These are phyloP conservation scores for Nemania sp. DNA, from an alignment of 2,329 filamentous ascomycete genomes.

Conservation along the genomic window DNA sequence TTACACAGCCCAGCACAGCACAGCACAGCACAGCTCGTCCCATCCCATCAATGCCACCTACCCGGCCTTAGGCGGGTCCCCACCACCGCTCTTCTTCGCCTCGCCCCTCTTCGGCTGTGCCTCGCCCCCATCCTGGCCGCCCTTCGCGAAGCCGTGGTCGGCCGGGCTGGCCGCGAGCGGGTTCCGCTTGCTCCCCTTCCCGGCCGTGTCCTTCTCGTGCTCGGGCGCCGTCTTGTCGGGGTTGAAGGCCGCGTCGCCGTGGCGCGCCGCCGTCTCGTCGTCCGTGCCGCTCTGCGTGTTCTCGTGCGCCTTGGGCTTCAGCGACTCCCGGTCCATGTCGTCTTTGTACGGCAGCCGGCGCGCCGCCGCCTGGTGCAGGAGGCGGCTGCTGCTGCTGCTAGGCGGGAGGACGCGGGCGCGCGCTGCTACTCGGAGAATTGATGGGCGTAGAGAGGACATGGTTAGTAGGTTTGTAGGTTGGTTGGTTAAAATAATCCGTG, in stretches of 20 bases:
- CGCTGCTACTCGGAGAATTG: slow-evolving; percentile 8
- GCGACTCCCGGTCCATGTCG: slow-evolving; percentile 60
- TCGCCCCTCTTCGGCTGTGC: slow-evolving; percentile 43
- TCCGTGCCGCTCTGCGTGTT: slow-evolving; percentile 71
- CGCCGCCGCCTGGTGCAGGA: slow-evolving; percentile 42
- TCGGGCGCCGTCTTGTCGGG: slow-evolving; percentile 70
- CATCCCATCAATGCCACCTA: slow-evolving; percentile 35
- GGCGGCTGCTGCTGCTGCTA: slow-evolving; percentile 25
- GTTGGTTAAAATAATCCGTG: too few species aligned
- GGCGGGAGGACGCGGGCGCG: slow-evolving; percentile 10
- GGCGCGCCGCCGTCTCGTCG: slow-evolving; percentile 59
- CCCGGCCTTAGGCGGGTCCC: slow-evolving; percentile 38
- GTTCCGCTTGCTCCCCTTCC: slow-evolving; percentile 36
- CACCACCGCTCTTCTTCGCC: slow-evolving; percentile 38
- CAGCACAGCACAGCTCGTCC: not conserved
- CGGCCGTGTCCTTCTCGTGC: slow-evolving; percentile 52
- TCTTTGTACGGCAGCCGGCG: slow-evolving; percentile 52
- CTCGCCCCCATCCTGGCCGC: slow-evolving; percentile 26
- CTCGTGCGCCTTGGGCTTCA: slow-evolving; percentile 69
- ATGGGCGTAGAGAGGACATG: slow-evolving; percentile 21
- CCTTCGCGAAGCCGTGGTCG: slow-evolving; percentile 48
- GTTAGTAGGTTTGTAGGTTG: too few species aligned
- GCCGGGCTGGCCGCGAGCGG: slow-evolving; percentile 51
- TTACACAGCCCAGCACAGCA: not conserved
- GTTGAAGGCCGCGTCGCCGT: slow-evolving; percentile 69